phyloP scores from a whole-genome alignment of 768 basidiomycete species.

The Scleroderma bovista region DNA sequence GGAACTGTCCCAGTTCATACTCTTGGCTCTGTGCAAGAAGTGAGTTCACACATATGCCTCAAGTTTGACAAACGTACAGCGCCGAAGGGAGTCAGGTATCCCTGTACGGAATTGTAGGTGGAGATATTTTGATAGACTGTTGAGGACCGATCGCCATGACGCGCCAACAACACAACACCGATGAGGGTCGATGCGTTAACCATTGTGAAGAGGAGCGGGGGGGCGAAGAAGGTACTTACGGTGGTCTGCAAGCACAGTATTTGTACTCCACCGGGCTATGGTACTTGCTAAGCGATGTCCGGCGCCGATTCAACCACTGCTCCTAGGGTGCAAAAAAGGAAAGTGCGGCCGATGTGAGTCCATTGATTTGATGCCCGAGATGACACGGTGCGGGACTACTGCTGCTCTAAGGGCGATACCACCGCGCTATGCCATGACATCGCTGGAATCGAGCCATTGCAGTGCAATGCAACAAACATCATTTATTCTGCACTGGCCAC shows the following conservation, averaged over 20 bases:
- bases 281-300: too few relatives aligned
- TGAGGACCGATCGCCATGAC: conserved; percentile 65
- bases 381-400: too few relatives aligned
- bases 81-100: conserved; percentile 69
- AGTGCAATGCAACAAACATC: too few relatives aligned
- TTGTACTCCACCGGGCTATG: too few relatives aligned
- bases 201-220: conserved; percentile 10
- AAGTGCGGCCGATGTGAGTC: too few relatives aligned
- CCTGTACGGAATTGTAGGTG: conserved; percentile 58
- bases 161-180: conserved; percentile 69
- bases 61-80: conserved; percentile 40
- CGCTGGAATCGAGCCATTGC: too few relatives aligned
- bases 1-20: conserved; percentile 50
- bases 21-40: conserved; percentile 51
- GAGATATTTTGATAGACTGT: conserved; percentile 66
- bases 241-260: too few relatives aligned
- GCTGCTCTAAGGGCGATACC: neutral
- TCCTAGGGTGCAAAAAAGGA: too few relatives aligned
- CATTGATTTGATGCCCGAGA: too few relatives aligned
- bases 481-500: too few relatives aligned
- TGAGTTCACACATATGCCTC: neutral
- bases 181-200: conserved; percentile 36
- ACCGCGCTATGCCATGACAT: too few relatives aligned
- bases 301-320: too few relatives aligned
- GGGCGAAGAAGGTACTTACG: neutral